phyloP scores from a whole-genome alignment of 768 basidiomycete species.

The Guyanaporus albipodus region DNA sequence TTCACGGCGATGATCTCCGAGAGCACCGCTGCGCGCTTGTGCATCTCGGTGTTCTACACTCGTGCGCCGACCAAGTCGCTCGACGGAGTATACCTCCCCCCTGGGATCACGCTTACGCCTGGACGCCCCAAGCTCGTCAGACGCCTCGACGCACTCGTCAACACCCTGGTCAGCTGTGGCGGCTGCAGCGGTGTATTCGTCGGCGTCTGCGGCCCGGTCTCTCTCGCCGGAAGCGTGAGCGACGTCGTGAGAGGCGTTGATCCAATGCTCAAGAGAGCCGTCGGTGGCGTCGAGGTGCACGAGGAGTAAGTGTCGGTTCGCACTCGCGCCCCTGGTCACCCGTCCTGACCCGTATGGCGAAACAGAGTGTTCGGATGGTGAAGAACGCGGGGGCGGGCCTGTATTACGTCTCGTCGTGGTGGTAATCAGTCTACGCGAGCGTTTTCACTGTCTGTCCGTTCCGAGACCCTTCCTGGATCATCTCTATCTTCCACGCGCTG shows the following conservation, averaged over 20 bases:
- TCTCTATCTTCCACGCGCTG: no score
- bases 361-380: constrained; percentile 15
- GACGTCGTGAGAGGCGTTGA: constrained; percentile 34
- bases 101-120: constrained; percentile 42
- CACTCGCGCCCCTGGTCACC: no score
- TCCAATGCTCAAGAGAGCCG: constrained; percentile 18
- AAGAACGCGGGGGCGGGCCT: no score
- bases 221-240: constrained; percentile 32
- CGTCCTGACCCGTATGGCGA: no score
- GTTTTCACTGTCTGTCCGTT: no score
- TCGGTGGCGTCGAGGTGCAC: constrained; percentile 39
- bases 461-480: no score
- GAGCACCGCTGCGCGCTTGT: constrained; percentile 41
- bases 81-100: constrained; percentile 31
- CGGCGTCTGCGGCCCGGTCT: constrained; percentile 39
- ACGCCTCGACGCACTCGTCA: constrained; percentile 43
- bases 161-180: constrained; percentile 36
- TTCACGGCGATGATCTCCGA: constrained; percentile 45
- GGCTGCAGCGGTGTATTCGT: constrained; percentile 36
- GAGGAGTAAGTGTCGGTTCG: constrained; percentile 33
- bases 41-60: constrained; percentile 56
- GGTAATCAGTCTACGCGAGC: no score
- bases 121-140: constrained; percentile 51
- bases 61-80: constrained; percentile 33
- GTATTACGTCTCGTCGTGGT: no score